A percentile compares a stretch with the other conserved stretches of the same genome.
Evolutionary conservation across 192 early-diverging fungal species (phyloP).

Genomic region (Gonapodya sp.): DNA sequence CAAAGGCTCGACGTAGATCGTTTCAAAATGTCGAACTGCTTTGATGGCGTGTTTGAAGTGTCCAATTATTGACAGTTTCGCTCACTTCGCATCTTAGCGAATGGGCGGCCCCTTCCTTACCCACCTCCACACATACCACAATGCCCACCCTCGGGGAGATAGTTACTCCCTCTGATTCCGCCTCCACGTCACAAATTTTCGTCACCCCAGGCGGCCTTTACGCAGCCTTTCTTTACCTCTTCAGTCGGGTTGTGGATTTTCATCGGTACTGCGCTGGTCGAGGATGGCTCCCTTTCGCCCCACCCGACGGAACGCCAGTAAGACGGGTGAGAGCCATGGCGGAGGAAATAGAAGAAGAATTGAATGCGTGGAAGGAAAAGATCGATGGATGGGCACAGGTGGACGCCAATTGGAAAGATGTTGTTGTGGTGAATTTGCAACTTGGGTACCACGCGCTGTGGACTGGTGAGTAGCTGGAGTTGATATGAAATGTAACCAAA

Average conservation of each 20-base stretch:
- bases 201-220: neutral
- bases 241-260: neutral
- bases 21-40: no score
- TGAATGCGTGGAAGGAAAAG: neutral
- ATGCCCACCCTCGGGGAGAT: neutral
- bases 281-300: neutral
- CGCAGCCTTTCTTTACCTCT: neutral
- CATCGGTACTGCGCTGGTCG: neutral
- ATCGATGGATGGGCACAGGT: neutral
- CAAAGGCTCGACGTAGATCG: no score
- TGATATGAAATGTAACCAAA: neutral
- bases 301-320: neutral
- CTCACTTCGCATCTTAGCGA: no score
- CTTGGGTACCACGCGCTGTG: neutral
- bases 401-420: neutral
- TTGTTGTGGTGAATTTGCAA: neutral
- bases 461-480: neutral
- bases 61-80: no score
- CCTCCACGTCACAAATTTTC: neutral
- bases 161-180: neutral
- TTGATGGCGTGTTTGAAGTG: no score
- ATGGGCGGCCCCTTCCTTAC: neutral
- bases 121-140: neutral
- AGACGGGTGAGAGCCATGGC: neutral
- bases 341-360: neutral